These are phyloP conservation scores for Trametes hirsuta DNA, from an alignment of 1,284 basidiomycete species.

Conservation along the genomic window DNA sequence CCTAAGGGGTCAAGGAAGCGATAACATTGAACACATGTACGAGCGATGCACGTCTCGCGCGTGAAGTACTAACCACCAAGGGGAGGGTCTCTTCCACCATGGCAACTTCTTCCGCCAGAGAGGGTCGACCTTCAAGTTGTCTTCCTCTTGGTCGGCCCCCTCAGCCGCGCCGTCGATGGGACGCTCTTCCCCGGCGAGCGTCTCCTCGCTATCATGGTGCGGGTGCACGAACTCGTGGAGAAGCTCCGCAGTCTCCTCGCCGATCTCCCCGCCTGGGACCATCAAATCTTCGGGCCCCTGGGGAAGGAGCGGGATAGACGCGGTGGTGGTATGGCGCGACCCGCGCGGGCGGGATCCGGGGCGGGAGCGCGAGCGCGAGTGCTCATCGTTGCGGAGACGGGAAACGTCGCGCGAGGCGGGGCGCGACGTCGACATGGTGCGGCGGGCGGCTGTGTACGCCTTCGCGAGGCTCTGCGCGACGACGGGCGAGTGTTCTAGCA, in stretches of 20 bases:
- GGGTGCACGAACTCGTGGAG: conserved; percentile 51
- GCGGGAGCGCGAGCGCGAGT: conserved; percentile 20
- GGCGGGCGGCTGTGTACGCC: background rate
- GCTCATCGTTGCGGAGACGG: conserved; percentile 14
- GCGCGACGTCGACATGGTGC: conserved; percentile 26
- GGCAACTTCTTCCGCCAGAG: conserved; percentile 42
- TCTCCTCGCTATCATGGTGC: conserved; percentile 40
- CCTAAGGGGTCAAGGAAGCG: conserved; percentile 43
- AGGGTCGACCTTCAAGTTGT: conserved; percentile 30
- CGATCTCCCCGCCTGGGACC: conserved; percentile 48
- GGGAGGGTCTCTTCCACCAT: conserved; percentile 73
- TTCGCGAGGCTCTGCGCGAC: background rate
- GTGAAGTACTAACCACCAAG: conserved; percentile 58
- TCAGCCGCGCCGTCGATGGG: conserved; percentile 13
- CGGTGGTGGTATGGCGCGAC: conserved; percentile 27
- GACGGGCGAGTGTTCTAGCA: background rate
- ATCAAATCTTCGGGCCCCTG: conserved; percentile 44
- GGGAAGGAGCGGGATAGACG: conserved; percentile 29
- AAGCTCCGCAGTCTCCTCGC: conserved; percentile 49
- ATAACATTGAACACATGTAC: background rate
- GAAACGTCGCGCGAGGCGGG: conserved; percentile 16
- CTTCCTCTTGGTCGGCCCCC: conserved; percentile 29
- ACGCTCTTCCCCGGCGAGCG: conserved; percentile 36
- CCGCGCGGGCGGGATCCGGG: conserved; percentile 31
- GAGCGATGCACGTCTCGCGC: no score